Evolutionary conservation across 208 protist species (phyloP), one percentile per base, ranked within the genome.

Genomic region (Trypanosoma scelopori): DNA sequence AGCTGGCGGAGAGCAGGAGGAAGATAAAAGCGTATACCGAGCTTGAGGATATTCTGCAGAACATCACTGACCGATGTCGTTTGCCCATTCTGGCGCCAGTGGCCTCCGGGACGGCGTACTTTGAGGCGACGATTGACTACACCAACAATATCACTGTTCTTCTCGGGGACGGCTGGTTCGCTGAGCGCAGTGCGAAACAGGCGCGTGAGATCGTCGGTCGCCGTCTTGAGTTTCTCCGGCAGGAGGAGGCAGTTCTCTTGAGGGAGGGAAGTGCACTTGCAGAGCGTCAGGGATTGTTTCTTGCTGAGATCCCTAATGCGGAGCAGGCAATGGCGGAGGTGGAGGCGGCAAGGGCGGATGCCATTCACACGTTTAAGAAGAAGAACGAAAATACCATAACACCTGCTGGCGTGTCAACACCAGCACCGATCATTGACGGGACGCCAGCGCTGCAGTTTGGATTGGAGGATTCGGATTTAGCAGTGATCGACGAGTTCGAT

Each of bases 141-240:
- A 95, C 92, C 15, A 97, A 95, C 69, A 89, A 81, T 35, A 78
- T 97, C 59, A 37, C 90, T 9, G 92, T 92, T 37, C 69, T 97
- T n/a, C 81, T 97, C 23, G 92, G 92, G 7, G 92, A 95, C 53
- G 66, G 76, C 55, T 95, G 87, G 87, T 97, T 97, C 57, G 87
- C 79, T 0, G 85, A 95, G 81, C 85, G 92, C 55, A 94, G 88
- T 51, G 87, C 82, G 7, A 64, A 71, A 28, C 92, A 97, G 67
- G 87, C 87, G 48, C 55, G 48, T 15, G 85, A 79, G 27, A 93
- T 97, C 30, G 83, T 76, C 2, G 61, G 56, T 1, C 76, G 89
- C 5, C 87, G 92, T 13, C 9, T 89, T 4, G 73, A 81, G 49
- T 95, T 91, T 71, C 56, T 95, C 27, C 64, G 72, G 16, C 82